phyloP scores from a whole-genome alignment of 257 asterid species.

The Lycium ferocissimum region DNA sequence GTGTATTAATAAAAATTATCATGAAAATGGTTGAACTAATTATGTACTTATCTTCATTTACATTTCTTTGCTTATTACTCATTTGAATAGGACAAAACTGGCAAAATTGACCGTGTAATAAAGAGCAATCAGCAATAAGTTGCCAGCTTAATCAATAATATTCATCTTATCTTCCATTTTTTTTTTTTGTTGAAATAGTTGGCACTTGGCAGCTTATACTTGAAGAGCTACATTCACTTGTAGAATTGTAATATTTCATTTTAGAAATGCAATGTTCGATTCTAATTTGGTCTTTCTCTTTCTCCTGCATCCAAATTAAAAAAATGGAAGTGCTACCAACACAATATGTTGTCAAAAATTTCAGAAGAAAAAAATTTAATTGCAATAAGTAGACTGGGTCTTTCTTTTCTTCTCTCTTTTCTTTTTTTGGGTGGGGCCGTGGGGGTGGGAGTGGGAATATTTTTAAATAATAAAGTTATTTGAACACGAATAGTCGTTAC shows the following conservation, averaged over 20 bases:
- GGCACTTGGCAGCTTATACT: background rate
- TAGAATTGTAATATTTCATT: background rate
- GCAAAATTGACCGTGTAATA: background rate
- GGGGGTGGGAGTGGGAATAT: too few species aligned
- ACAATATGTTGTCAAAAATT: background rate
- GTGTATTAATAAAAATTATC: background rate
- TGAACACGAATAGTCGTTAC: too few species aligned
- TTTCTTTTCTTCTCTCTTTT: background rate
- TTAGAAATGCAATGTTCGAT: background rate
- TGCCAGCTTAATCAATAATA: background rate
- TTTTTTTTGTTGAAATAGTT: background rate
- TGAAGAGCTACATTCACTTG: background rate
- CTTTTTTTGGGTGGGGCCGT: too few species aligned
- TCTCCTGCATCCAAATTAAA: background rate
- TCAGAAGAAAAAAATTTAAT: background rate
- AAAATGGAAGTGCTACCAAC: background rate
- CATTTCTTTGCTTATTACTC: background rate
- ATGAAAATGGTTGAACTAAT: background rate
- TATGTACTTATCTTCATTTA: background rate
- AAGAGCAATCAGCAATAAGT: background rate
- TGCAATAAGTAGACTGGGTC: background rate
- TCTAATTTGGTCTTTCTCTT: background rate
- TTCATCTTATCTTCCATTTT: background rate
- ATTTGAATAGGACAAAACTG: background rate
- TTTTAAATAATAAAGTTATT: too few species aligned